Evolutionary conservation across 2,329 filamentous ascomycete genomes (phyloP).

Genomic region (Lasiodiplodia hormozganensis): DNA sequence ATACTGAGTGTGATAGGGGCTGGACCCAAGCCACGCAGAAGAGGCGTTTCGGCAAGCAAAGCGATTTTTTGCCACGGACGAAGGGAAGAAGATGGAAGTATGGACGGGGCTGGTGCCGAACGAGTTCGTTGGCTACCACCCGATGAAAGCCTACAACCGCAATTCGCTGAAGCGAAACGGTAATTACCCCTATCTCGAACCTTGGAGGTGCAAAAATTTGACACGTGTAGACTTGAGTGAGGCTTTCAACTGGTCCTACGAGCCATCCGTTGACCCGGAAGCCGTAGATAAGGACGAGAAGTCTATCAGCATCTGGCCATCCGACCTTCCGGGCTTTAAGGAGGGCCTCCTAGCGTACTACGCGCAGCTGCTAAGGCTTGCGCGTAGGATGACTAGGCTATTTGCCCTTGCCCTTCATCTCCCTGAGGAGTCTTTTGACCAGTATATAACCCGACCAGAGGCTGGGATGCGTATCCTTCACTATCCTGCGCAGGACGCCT

Average conservation of each 20-base stretch:
- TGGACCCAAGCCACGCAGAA: slow-evolving; percentile 41
- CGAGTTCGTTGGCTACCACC: slow-evolving; percentile 47
- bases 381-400: slow-evolving; percentile 45
- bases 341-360: slow-evolving; percentile 46
- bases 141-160: slow-evolving; percentile 52
- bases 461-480: slow-evolving; percentile 51
- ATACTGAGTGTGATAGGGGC: slow-evolving; percentile 31
- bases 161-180: slow-evolving; percentile 58
- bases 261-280: slow-evolving; percentile 34
- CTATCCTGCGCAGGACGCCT: slow-evolving; percentile 47
- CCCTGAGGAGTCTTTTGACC: slow-evolving; percentile 48
- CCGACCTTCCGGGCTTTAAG: slow-evolving; percentile 46
- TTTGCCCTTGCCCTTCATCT: slow-evolving; percentile 51
- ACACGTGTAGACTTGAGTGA: slow-evolving; percentile 36
- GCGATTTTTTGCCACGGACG: slow-evolving; percentile 52
- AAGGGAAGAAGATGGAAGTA: slow-evolving; percentile 57
- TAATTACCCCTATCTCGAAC: slow-evolving; percentile 41
- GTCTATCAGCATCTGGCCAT: slow-evolving; percentile 40
- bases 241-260: slow-evolving; percentile 39
- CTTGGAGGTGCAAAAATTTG: not conserved
- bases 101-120: slow-evolving; percentile 49
- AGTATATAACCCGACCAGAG: slow-evolving; percentile 49
- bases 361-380: slow-evolving; percentile 44
- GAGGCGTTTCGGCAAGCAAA: slow-evolving; percentile 48
- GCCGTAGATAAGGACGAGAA: slow-evolving; percentile 30